phyloP scores from a whole-genome alignment of 2,329 filamentous ascomycete species.

The Aplosporella prunicola region DNA sequence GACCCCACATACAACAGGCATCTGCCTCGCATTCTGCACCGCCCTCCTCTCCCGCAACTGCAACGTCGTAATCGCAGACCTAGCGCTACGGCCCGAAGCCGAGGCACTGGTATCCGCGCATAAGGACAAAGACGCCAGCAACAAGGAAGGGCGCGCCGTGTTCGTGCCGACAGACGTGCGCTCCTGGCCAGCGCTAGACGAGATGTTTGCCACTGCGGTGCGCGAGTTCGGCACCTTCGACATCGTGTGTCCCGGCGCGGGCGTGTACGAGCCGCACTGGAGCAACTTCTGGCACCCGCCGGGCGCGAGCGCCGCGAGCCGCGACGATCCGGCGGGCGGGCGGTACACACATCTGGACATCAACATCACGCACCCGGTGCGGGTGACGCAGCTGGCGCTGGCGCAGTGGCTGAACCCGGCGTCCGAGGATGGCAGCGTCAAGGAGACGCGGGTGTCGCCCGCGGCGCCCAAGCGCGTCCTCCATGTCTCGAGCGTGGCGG shows the following conservation, averaged over 20 bases:
- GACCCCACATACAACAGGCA: constrained; percentile 25
- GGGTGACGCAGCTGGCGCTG: constrained; percentile 39
- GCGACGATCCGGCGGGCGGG: constrained; percentile 22
- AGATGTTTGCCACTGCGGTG: constrained; percentile 23
- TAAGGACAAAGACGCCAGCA: no score
- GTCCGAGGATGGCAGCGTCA: not conserved
- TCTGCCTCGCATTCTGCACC: constrained; percentile 37
- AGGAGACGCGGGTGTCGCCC: constrained; percentile 21
- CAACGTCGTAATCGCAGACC: constrained; percentile 41
- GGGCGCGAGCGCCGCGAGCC: constrained; percentile 22
- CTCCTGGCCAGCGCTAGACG: constrained; percentile 24
- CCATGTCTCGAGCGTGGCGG: constrained; percentile 37
- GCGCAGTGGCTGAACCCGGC: constrained; percentile 31
- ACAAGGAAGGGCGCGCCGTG: constrained; percentile 26
- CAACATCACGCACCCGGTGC: constrained; percentile 40
- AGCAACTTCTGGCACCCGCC: constrained; percentile 42
- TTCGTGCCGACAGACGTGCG: constrained; percentile 38
- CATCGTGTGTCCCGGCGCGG: constrained; percentile 41
- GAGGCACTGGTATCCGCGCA: constrained; percentile 25
- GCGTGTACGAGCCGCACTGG: constrained; percentile 40
- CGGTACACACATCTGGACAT: constrained; percentile 35
- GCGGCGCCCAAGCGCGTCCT: constrained; percentile 38
- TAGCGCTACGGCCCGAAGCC: constrained; percentile 39
- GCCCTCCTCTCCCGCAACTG: constrained; percentile 36
- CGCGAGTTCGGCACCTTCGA: constrained; percentile 30